Base-by-base conservation (phyloP, 768 basidiomycete species). In the Tylopilus sp. region DNA sequence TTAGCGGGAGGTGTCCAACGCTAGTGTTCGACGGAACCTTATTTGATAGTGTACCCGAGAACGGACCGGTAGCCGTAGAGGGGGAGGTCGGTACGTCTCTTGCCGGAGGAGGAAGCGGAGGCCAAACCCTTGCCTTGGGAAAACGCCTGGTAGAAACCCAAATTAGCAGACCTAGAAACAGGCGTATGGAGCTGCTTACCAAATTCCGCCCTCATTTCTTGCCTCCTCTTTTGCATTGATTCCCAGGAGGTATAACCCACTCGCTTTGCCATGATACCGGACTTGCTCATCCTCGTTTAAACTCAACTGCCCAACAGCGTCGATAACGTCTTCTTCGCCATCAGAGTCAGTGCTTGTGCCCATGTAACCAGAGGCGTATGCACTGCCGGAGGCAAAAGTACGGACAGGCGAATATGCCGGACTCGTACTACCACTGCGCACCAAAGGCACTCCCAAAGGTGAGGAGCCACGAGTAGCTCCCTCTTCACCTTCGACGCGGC, bases 61-160 rank as follows among this genome's bases (percentile, higher is more conserved):
- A 56, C 17, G 51, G 25, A 15, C 48, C 35, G 6, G 52, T 33
- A 12, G 46, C 44, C n/a, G 47, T 11, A 26, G 61, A 51, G 4
- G 59, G 40, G 15, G 59, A 48, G 6, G 44, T 48, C 28, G 67
- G 51, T 53, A 66, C 53, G 30, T 52, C 48, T 69, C 18, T 74
- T 57, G 57, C 46, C 5, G 50, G 47, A 23, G 62, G 39, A 3
- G 69, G 68, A 48, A 79, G 66, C 3, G 83, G 83, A 0, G 92
- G 92, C 92, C 92, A 95, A 22, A 93, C 87, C n/a, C 91, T 79
- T 3, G 91, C 86, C 57, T 83, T 85, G 0, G 92, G 91, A 69
- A 95, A 94, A 25, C 84, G 82, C 86, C 80, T 90, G 61, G 6
- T 6, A 9, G 9, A 3, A 7, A 22, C 26, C n/a, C n/a, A 26